These are phyloP conservation scores for Alternaria atra DNA, from an alignment of 2,329 filamentous ascomycete genomes.

Conservation along the genomic window DNA sequence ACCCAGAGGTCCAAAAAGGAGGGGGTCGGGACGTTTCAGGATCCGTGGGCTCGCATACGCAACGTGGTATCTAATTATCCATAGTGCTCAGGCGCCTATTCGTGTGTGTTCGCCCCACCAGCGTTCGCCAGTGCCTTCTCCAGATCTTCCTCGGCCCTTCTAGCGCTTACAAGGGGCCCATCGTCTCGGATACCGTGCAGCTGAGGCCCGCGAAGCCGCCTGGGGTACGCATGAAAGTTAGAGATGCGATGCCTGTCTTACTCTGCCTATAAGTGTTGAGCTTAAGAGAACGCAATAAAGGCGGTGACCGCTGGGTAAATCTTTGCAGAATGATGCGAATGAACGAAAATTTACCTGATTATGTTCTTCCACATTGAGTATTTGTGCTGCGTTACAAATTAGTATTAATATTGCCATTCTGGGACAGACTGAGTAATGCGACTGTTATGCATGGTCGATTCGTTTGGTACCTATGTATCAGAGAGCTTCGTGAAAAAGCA, in stretches of 20 bases:
- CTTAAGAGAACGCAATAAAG: background rate
- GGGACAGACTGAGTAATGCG: background rate
- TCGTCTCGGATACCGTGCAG: slow-evolving; percentile 25
- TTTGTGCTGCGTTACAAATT: slow-evolving; percentile 8
- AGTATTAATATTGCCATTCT: slow-evolving; percentile 15
- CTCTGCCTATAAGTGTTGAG: slow-evolving; percentile 9
- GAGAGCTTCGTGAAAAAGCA: background rate
- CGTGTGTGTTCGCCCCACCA: slow-evolving; percentile 18
- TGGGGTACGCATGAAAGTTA: slow-evolving; percentile 14
- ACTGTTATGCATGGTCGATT: background rate
- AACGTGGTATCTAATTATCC: slow-evolving; percentile 27
- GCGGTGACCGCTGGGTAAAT: background rate
- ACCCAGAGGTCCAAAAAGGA: slow-evolving; percentile 4
- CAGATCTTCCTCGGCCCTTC: slow-evolving; percentile 29
- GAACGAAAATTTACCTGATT: slow-evolving; percentile 6
- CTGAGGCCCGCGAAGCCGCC: slow-evolving; percentile 16
- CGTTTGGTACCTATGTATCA: background rate
- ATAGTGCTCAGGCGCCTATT: slow-evolving; percentile 19
- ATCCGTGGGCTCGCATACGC: slow-evolving; percentile 10
- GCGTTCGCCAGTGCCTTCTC: slow-evolving; percentile 20
- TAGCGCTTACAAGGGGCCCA: slow-evolving; percentile 27
- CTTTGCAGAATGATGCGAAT: background rate
- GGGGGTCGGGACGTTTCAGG: slow-evolving; percentile 11
- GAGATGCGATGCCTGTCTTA: slow-evolving; percentile 11
- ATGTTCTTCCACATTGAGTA: background rate